These are phyloP conservation scores for Bromus sterilis DNA, from an alignment of 176 grass and related monocot species.

Conservation along the genomic window DNA sequence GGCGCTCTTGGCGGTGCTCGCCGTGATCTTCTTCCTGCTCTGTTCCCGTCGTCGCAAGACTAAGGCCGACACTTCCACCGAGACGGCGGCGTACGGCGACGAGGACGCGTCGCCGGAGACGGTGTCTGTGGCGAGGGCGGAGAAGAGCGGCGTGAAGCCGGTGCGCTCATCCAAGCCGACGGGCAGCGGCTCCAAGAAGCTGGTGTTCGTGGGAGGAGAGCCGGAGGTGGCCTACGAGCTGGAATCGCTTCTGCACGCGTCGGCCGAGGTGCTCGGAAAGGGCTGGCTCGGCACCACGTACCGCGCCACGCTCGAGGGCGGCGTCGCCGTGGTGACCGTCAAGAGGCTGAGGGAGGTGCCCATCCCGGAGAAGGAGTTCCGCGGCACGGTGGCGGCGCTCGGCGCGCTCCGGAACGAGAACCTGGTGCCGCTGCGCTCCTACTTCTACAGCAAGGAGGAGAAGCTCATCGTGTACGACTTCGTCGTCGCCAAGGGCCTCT, in stretches of 20 bases:
- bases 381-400: slow-evolving; percentile 31
- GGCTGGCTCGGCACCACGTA: slow-evolving; percentile 82
- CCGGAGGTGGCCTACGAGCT: slow-evolving; percentile 54
- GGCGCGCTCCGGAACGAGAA: slow-evolving; percentile 47
- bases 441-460: slow-evolving; percentile 78
- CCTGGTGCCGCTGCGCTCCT: slow-evolving; percentile 55
- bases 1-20: slow-evolving; percentile 32
- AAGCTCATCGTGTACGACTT: slow-evolving; percentile 82
- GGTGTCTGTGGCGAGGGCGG: slow-evolving; percentile 4
- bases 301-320: slow-evolving; percentile 69
- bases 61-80: not conserved
- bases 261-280: slow-evolving; percentile 77
- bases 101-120: not conserved
- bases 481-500: slow-evolving; percentile 43
- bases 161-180: not conserved
- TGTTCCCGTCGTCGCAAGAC: not conserved
- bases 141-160: not conserved
- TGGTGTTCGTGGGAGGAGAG: slow-evolving; percentile 48
- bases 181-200: slow-evolving; percentile 31
- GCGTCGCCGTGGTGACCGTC: slow-evolving; percentile 36
- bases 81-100: slow-evolving; percentile 2
- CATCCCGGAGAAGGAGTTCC: slow-evolving; percentile 62
- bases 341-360: slow-evolving; percentile 59
- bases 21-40: slow-evolving; percentile 22
- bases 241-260: slow-evolving; percentile 67